Conservation (phyloP, 495 filamentous ascomycete species). For the Bacidia rubella region DNA sequence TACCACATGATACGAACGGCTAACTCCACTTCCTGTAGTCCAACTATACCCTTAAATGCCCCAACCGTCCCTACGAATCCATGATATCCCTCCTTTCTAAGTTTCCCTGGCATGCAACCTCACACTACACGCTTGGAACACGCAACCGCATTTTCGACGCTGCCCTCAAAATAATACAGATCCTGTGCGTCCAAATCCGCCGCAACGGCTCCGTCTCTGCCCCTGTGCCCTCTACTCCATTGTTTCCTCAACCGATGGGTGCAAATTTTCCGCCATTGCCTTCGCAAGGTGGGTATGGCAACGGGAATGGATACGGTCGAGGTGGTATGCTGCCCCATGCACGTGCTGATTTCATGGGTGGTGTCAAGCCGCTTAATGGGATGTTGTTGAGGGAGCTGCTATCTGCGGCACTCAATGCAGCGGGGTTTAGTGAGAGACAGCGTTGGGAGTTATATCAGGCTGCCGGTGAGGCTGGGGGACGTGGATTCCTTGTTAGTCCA, state of each 20-base stretch:
- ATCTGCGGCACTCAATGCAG: conserved; percentile 43
- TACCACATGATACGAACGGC: neutral
- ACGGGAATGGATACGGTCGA: neutral
- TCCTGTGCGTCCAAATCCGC: conserved; percentile 27
- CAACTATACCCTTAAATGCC: conserved; percentile 47
- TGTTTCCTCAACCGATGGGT: neutral
- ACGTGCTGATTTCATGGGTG: too few relatives aligned
- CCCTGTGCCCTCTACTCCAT: neutral
- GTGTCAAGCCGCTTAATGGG: conserved; percentile 29
- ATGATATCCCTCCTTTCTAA: conserved; percentile 65
- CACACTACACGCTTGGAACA: conserved; percentile 49
- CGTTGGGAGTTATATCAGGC: conserved; percentile 17
- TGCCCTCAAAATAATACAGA: conserved; percentile 34
- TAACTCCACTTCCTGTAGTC: too few relatives aligned
- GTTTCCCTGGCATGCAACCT: conserved; percentile 54
- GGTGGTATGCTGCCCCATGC: too few relatives aligned
- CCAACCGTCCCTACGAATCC: conserved; percentile 61
- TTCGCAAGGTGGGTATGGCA: neutral
- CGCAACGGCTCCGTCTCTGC: conserved; percentile 9
- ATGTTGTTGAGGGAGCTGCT: conserved; percentile 45
- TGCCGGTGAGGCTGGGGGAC: conserved; percentile 6
- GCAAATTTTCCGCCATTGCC: neutral
- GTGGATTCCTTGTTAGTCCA: conserved; percentile 14
- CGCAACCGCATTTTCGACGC: conserved; percentile 44
- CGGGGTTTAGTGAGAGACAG: conserved; percentile 50